Evolutionary conservation across 1,284 basidiomycete genomes (phyloP).

Genomic region (Moniliophthora roreri): DNA sequence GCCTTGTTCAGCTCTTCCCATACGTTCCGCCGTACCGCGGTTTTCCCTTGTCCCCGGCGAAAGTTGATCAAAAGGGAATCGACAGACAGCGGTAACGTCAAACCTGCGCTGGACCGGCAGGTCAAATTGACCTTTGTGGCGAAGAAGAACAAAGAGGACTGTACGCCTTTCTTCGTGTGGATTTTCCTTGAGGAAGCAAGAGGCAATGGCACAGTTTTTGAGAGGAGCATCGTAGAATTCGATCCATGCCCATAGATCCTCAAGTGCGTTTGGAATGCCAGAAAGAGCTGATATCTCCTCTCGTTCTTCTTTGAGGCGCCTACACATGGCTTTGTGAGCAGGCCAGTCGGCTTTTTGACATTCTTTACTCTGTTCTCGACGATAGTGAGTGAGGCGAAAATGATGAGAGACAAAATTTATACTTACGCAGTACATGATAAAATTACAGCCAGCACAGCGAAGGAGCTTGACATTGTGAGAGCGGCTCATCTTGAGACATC

Average conservation of each 20-base stretch:
- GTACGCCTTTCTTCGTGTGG: conserved; percentile 7
- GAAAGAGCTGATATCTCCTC: neutral
- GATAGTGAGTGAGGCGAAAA: neutral
- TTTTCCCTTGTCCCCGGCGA: neutral
- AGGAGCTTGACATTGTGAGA: neutral
- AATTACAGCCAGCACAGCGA: neutral
- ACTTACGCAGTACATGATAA: conserved; percentile 13
- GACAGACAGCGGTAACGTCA: neutral
- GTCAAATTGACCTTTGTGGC: conserved; percentile 3
- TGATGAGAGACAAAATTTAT: neutral
- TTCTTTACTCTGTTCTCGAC: conserved; percentile 12
- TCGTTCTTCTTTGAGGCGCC: conserved; percentile 1
- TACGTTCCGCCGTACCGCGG: neutral
- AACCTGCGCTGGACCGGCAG: conserved; percentile 11
- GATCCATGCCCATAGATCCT: conserved; percentile 10
- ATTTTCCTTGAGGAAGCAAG: conserved; percentile 2
- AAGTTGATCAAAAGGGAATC: neutral
- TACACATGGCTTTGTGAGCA: conserved; percentile 11
- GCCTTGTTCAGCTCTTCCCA: conserved; percentile 7
- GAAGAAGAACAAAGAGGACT: conserved; percentile 1
- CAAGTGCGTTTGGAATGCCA: conserved; percentile 5
- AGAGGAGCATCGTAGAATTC: conserved; percentile 16
- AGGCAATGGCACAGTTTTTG: conserved; percentile 16
- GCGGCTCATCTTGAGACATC: neutral
- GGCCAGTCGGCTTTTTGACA: conserved; percentile 17